Evolutionary conservation across 805 yeast genomes (phyloP).

Genomic region (Candida rishiriensis): DNA sequence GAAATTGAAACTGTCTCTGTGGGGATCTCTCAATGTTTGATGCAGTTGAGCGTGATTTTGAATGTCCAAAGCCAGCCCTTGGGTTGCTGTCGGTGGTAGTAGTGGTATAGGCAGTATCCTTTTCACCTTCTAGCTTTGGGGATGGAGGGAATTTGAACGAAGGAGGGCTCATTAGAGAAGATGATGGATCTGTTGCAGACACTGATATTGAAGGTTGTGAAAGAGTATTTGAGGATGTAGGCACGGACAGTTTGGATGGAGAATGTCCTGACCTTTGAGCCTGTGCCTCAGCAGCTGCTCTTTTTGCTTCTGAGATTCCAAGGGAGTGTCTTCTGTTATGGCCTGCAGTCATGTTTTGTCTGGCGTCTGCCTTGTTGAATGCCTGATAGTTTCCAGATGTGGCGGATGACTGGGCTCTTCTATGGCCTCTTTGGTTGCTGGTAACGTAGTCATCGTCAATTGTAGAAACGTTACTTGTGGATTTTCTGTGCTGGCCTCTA

Average conservation of each 20-base stretch:
- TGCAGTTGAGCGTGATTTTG: slow-evolving; percentile 30
- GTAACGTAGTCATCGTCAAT: slow-evolving; percentile 1
- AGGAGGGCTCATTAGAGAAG: slow-evolving; percentile 25
- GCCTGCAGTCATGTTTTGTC: slow-evolving; percentile 43
- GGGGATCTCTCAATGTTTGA: slow-evolving; percentile 35
- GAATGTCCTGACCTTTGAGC: slow-evolving; percentile 52
- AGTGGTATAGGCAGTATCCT: slow-evolving; percentile 1
- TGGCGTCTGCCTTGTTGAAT: slow-evolving; percentile 15
- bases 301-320: slow-evolving; percentile 87
- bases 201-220: background rate
- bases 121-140: slow-evolving; percentile 13
- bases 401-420: slow-evolving; percentile 42
- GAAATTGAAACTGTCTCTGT: slow-evolving; percentile 58
- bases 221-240: slow-evolving; percentile 6
- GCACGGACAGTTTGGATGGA: slow-evolving; percentile 26
- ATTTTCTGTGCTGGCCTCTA: slow-evolving; percentile 28
- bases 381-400: slow-evolving; percentile 20
- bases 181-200: background rate
- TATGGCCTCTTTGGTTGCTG: slow-evolving; percentile 31
- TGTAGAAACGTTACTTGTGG: slow-evolving; percentile 22
- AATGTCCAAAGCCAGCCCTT: slow-evolving; percentile 12
- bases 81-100: slow-evolving; percentile 1
- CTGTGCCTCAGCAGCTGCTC: slow-evolving; percentile 91
- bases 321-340: slow-evolving; percentile 90
- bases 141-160: slow-evolving; percentile 55